Evolutionary conservation across 306 rosid species (phyloP), one percentile per base, ranked within the genome.

Genomic region (Medicago lupulina): DNA sequence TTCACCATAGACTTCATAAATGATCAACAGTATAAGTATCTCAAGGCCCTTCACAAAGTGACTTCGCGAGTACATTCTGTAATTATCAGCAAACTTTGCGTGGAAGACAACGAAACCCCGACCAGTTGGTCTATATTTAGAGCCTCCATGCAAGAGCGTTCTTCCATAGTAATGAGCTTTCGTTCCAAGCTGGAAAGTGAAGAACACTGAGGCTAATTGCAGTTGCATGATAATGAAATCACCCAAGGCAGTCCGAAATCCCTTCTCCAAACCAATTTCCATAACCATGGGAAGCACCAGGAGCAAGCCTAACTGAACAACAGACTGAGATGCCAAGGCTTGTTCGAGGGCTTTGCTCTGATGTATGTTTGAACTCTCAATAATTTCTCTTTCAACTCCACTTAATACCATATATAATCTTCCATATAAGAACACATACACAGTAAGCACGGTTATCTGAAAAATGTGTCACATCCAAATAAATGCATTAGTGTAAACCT

Each of bases 191-290:
- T 89, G 99, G 85, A 95, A 95, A 47, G 98, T 90, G 82, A 95
- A 95, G 89, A 95, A 95, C 44, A 92, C 99, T 57, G 99, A 89
- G 77, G 99, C 97, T 58, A 92, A 90, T 82, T 95, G 97, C 79
- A 95, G 91, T 86, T 89, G 98, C 99, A 95, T 95, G 83, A 92
- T 92, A 78, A 92, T 78, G 65, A 95, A 85, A 85, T 95, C 97
- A 9, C 96, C 99, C 74, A 95, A 86, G 57, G 99, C 99, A 18
- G 91, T 76, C 44, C 97, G 97, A 71, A 95, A 95, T 71, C 99
- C 99, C 88, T 95, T 95, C 90, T 95, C 97, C 53, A 92, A 84
- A 76, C 97, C 99, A 72, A 89, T 95, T 90, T 95, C 99, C 97
- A 95, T 95, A 77, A 92, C 92, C 99, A 95, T 95, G 15, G 97